Conservation (phyloP, 2,329 filamentous ascomycete species). For the Arachnopeziza araneosa region DNA sequence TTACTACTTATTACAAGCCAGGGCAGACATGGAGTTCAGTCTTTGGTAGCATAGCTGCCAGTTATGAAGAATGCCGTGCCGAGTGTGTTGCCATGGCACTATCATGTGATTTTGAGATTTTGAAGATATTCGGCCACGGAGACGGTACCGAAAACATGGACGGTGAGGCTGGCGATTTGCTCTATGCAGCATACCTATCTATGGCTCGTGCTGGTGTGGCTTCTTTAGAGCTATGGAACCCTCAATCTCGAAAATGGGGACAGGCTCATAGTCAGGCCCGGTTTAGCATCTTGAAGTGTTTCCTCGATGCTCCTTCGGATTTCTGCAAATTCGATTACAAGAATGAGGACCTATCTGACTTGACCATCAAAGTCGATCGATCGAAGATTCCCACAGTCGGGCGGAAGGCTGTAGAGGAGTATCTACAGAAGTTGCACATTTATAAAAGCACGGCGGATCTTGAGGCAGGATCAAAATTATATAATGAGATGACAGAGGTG, state of each 20-base stretch:
- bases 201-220: slow-evolving; percentile 93
- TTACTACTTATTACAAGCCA: slow-evolving; percentile 87
- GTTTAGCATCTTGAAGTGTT: slow-evolving; percentile 79
- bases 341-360: slow-evolving; percentile 64
- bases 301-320: slow-evolving; percentile 78
- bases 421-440: slow-evolving; percentile 85
- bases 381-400: slow-evolving; percentile 81
- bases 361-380: slow-evolving; percentile 78
- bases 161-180: slow-evolving; percentile 74
- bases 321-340: slow-evolving; percentile 79
- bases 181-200: slow-evolving; percentile 81
- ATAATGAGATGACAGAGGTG: slow-evolving; percentile 77
- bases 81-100: slow-evolving; percentile 92
- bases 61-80: slow-evolving; percentile 91
- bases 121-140: slow-evolving; percentile 89
- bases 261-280: slow-evolving; percentile 88
- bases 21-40: slow-evolving; percentile 93
- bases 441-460: slow-evolving; percentile 90
- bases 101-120: slow-evolving; percentile 79
- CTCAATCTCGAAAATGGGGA: slow-evolving; percentile 85
- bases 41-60: slow-evolving; percentile 80
- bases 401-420: slow-evolving; percentile 73
- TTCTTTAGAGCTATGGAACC: slow-evolving; percentile 92
- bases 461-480: slow-evolving; percentile 70
- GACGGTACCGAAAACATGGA: slow-evolving; percentile 69